Percentiles rank a stretch among this genome's conserved stretches.
Conservation (phyloP, 108 stramenopile species). For the Epipyxis sp. region DNA sequence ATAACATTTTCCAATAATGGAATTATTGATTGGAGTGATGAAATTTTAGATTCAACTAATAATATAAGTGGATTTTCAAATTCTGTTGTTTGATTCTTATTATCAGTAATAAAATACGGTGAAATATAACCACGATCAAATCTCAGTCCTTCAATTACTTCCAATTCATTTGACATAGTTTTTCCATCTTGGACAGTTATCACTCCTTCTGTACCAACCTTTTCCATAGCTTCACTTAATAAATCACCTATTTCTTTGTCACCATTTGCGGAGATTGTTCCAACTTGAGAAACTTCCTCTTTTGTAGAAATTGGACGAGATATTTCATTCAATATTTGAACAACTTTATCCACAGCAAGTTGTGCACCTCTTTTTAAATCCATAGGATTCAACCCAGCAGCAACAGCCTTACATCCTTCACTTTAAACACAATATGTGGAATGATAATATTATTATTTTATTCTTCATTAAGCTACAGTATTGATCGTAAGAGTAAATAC, state of each 20-base stretch:
- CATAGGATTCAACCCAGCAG: conserved; percentile 97
- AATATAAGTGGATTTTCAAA: conserved; percentile 93
- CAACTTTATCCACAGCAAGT: conserved; percentile 83
- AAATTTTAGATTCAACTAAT: conserved; percentile 98
- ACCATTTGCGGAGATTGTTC: conserved; percentile 97
- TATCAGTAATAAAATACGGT: conserved; percentile 98
- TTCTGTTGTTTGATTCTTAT: conserved; percentile 92
- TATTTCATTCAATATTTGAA: conserved; percentile 76
- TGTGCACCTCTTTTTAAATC: conserved; percentile 93
- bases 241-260: conserved; percentile 88
- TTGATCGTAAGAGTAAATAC: too few species aligned
- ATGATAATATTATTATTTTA: not conserved
- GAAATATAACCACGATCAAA: conserved; percentile 99
- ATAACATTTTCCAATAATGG: conserved; percentile 89
- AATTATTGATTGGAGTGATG: conserved; percentile 87
- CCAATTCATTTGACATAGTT: conserved; percentile 96
- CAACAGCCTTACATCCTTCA: conserved; percentile 98
- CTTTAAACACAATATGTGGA: not conserved
- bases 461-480: not conserved
- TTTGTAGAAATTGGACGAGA: conserved; percentile 87
- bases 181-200: conserved; percentile 98
- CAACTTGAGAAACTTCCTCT: conserved; percentile 96
- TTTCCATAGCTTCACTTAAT: conserved; percentile 97
- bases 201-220: conserved; percentile 98
- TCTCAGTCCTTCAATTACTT: conserved; percentile 99